A percentile compares a stretch with the other conserved stretches of the same genome.
phyloP scores from a whole-genome alignment of 495 filamentous ascomycete species.

The Penicillium canariense region DNA sequence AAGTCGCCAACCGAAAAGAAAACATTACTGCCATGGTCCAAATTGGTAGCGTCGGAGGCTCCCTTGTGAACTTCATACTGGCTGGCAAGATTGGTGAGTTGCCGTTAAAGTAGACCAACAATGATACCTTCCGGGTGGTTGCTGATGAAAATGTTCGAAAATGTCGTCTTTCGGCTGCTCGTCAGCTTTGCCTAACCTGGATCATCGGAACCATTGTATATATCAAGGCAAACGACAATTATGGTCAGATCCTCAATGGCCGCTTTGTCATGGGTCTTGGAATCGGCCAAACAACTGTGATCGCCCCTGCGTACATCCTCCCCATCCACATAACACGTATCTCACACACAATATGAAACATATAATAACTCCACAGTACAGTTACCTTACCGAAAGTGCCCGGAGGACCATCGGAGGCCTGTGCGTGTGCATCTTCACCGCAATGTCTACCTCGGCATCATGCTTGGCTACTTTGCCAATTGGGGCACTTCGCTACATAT shows the following conservation, averaged over 20 bases:
- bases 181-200: constrained; percentile 57
- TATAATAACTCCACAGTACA: too few relatives aligned
- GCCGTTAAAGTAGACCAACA: too few relatives aligned
- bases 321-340: too few relatives aligned
- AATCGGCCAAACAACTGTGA: constrained; percentile 58
- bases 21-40: constrained; percentile 66
- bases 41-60: constrained; percentile 56
- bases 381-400: constrained; percentile 63
- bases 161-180: constrained; percentile 59
- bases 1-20: constrained; percentile 55
- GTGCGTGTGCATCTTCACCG: constrained; percentile 55
- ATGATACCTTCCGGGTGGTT: too few relatives aligned
- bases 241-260: constrained; percentile 57
- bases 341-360: too few relatives aligned
- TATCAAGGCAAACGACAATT: constrained; percentile 50
- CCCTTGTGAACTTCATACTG: constrained; percentile 54
- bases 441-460: constrained; percentile 61
- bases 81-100: constrained; percentile 59
- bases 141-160: too few relatives aligned
- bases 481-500: constrained; percentile 57
- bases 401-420: constrained; percentile 54
- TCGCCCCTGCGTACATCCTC: too few relatives aligned
- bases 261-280: constrained; percentile 61
- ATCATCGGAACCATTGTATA: constrained; percentile 56
- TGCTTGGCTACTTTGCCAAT: constrained; percentile 42